Base-by-base conservation (phyloP, 2,329 filamentous ascomycete genomes). In the Sporothrix schenckii region DNA sequence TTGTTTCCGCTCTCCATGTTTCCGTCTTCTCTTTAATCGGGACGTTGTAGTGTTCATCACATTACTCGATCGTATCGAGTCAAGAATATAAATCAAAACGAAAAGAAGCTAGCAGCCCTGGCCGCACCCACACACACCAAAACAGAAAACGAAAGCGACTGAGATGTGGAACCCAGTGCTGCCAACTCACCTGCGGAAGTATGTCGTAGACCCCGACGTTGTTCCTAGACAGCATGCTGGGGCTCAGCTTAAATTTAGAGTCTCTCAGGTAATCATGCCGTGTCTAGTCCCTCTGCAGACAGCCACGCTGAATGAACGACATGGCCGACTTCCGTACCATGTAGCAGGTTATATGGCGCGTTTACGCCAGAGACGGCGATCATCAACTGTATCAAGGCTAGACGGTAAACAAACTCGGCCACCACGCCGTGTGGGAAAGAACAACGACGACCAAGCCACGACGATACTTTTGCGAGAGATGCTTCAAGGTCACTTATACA, bases 21-120 rank as follows among this genome's bases (percentile, higher is more conserved):
- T 9, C 19, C 41, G 10, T 56, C 53, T 56, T 56, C 41, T 34
- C 27, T 34, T 14, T 34, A 21, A 49, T 21, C 11, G 47, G 21
- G 60, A 39, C 11, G 6, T 27, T 7, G 7, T 27, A 50, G n/a
- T 13, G 27, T 21, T 11, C 39, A 30, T 41, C 47, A 41, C 41
- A 69, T 69, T 69, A 69, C 66, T 61, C 41, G 66, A 69, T 61
- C 66, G 24, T 60, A 69, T 69, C 66, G 66, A 69, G 66, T 66
- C 66, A 69, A 44, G 34, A 39, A 30, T 39, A 39, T 19, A 66
- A 16, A 66, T n/a, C 50, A 41, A 24, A 65, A 49, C n/a, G 19
- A 21, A 24, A 16, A 58, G 52, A 52, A 19, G 41, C 44, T 49
- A 41, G 49, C 50, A 60, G 58, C 30, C 63, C 16, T 44, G 21